Evolutionary conservation across 75 land plant genomes (phyloP), one percentile per base, ranked within the genome.

Genomic region (Pinus albicaulis): DNA sequence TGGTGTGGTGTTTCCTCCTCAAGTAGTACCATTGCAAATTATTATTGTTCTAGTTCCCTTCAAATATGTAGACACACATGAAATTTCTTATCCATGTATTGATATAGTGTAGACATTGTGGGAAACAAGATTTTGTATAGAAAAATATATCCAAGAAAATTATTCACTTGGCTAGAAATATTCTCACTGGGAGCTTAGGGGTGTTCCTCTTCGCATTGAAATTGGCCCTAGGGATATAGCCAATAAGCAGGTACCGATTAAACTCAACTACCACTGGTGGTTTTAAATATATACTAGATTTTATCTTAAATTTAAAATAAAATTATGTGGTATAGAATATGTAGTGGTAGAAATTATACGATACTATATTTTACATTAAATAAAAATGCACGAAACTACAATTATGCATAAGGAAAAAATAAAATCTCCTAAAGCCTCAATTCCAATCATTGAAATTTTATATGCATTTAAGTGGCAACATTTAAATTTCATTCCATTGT

Each of bases 91-190:
- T 81, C 96, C 92, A 23, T 91, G 98, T 74, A 15, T 58, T 71
- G 73, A 86, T 12, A 88, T 90, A 66, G 89, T 86, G 55, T 68
- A 85, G n/a, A 77, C 75, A 52, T 78, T 98, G 70, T 76, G 22
- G 19, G 84, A 75, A 69, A 91, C 91, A 36, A 94, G 96, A 0
- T 59, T 95, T 58, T 88, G 98, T 59, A 93, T 86, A 59, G 87
- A 95, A 83, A 80, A 84, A 15, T 98, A 98, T 73, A 48, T 84
- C 16, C 76, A 98, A 71, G 96, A 92, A 25, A 95, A 98, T 69
- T 98, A 98, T 78, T 89, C 96, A 12, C 99, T 98, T 76, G 99
- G 99, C 23, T 98, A 98, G 99, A 98, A 98, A 80, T 98, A 92
- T 62, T 98, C 99, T 11, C 78, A 98, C 57, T 98, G 99, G 99